Evolutionary conservation across 2,329 filamentous ascomycete genomes (phyloP).

Genomic region (Plenodomus lindquistii): DNA sequence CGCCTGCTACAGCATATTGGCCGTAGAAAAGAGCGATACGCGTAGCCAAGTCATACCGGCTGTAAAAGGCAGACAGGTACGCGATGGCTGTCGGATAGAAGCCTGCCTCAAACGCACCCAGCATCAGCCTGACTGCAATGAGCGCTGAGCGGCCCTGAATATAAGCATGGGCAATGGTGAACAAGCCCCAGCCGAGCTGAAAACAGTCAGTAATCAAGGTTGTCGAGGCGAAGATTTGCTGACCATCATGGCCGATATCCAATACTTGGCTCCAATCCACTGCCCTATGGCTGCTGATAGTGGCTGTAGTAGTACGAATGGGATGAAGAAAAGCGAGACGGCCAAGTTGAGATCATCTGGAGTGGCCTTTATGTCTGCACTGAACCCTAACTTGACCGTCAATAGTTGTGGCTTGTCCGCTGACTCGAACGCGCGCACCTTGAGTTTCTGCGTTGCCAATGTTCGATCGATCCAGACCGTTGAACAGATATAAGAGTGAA

Average conservation of each 20-base stretch:
- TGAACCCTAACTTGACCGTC: slow-evolving; percentile 18
- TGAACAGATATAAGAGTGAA: slow-evolving; percentile 26
- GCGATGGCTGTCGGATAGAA: slow-evolving; percentile 60
- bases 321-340: slow-evolving; percentile 30
- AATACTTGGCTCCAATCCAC: slow-evolving; percentile 26
- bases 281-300: slow-evolving; percentile 22
- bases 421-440: slow-evolving; percentile 11
- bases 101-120: slow-evolving; percentile 56
- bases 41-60: slow-evolving; percentile 47
- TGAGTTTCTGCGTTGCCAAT: slow-evolving; percentile 33
- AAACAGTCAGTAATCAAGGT: slow-evolving; percentile 1
- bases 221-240: background rate
- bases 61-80: slow-evolving; percentile 58
- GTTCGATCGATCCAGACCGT: slow-evolving; percentile 29
- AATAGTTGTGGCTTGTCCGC: background rate
- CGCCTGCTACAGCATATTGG: slow-evolving; percentile 47
- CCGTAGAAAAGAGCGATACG: slow-evolving; percentile 51
- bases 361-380: slow-evolving; percentile 22
- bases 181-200: slow-evolving; percentile 28
- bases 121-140: slow-evolving; percentile 24
- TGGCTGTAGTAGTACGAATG: slow-evolving; percentile 28
- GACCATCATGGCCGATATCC: slow-evolving; percentile 24
- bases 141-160: slow-evolving; percentile 20
- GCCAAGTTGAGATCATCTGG: slow-evolving; percentile 29
- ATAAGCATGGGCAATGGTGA: slow-evolving; percentile 28